A percentile compares a stretch with the other conserved stretches of the same genome.
phyloP scores from a whole-genome alignment of 2,329 filamentous ascomycete species.

The Colletotrichum navitas region DNA sequence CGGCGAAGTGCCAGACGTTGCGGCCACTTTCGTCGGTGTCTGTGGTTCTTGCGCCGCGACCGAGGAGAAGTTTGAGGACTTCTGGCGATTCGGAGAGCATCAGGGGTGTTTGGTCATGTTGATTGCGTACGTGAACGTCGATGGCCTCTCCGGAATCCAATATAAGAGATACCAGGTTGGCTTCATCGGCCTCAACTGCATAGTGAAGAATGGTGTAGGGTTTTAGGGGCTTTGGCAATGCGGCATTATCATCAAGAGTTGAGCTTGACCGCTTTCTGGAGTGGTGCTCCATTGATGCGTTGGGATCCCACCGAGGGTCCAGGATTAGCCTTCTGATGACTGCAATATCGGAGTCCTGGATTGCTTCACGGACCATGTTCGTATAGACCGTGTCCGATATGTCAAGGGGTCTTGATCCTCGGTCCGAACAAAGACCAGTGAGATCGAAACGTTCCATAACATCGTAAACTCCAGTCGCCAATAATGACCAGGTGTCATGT shows the following conservation, averaged over 20 bases:
- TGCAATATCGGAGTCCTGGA: slow-evolving; percentile 6
- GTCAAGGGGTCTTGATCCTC: background rate
- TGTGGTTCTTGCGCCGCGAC: slow-evolving; percentile 47
- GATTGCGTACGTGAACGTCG: slow-evolving; percentile 48
- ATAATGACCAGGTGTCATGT: background rate
- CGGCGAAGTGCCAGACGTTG: slow-evolving; percentile 56
- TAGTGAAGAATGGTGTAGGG: slow-evolving; percentile 24
- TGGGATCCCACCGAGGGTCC: slow-evolving; percentile 40
- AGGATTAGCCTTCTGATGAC: slow-evolving; percentile 28
- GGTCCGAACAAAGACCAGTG: too few species aligned
- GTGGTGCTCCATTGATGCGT: background rate
- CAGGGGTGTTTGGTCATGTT: slow-evolving; percentile 51
- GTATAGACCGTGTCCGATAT: background rate
- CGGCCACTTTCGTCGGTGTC: slow-evolving; percentile 49
- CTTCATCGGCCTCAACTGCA: slow-evolving; percentile 28
- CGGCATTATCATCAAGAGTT: background rate
- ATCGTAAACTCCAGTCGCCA: slow-evolving; percentile 11
- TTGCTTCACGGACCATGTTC: slow-evolving; percentile 4
- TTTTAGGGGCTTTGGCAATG: background rate
- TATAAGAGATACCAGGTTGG: slow-evolving; percentile 48
- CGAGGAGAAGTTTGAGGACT: slow-evolving; percentile 47
- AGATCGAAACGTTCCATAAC: slow-evolving; percentile 7
- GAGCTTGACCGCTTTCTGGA: background rate
- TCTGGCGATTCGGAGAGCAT: slow-evolving; percentile 49
- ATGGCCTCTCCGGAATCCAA: slow-evolving; percentile 47